Conservation (phyloP, 768 basidiomycete genomes). For the Lactifluus volemus region DNA sequence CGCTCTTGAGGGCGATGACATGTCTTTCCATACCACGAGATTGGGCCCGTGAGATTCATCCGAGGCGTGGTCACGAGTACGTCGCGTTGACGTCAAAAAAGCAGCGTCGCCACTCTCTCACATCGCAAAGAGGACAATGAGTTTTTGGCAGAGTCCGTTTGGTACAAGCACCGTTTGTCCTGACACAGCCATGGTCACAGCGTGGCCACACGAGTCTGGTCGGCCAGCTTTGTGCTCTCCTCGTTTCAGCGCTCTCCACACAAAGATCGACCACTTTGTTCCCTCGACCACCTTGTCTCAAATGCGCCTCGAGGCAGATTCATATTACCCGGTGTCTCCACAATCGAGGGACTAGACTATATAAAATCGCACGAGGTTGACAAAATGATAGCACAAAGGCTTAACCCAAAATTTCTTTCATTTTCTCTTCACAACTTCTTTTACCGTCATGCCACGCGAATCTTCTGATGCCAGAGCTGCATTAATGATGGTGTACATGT, state of each 20-base stretch:
- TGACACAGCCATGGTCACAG: not conserved
- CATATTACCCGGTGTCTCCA: constrained; percentile 8
- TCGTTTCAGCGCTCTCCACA: not conserved
- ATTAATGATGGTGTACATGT: constrained; percentile 25
- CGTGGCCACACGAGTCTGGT: not conserved
- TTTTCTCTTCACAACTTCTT: not conserved
- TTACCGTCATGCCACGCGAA: constrained; percentile 21
- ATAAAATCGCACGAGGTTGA: constrained; percentile 4
- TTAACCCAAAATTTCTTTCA: not conserved
- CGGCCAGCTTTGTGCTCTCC: not conserved
- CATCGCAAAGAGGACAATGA: not conserved
- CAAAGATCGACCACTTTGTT: constrained; percentile 9
- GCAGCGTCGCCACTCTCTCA: too few species aligned
- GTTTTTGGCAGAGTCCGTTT: not conserved
- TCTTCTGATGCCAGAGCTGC: constrained; percentile 31
- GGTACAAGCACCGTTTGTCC: not conserved
- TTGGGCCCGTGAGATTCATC: too few species aligned
- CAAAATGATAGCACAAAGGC: not conserved
- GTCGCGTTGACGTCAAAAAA: too few species aligned
- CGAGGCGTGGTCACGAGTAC: too few species aligned
- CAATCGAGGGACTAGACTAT: constrained; percentile 4
- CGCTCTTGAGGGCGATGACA: too few species aligned
- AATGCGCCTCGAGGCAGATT: constrained; percentile 15
- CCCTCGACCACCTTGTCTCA: constrained; percentile 12
- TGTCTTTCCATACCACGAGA: too few species aligned